Evolutionary conservation across 257 asterid genomes (phyloP).

Genomic region (Solanum commersonii): DNA sequence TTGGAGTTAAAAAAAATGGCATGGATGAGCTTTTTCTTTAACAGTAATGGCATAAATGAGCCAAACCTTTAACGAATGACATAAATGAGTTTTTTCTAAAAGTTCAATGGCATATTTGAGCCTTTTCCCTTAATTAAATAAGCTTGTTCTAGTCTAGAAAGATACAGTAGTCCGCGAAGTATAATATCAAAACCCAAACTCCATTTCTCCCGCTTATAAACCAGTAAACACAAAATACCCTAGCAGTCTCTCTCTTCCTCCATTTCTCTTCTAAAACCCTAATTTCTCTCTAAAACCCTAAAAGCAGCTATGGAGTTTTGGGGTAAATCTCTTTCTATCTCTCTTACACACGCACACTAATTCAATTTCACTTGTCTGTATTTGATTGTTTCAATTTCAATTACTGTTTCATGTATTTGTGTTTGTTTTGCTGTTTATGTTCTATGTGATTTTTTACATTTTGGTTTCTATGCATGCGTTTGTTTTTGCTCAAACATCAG

Average conservation of each 20-base stretch:
- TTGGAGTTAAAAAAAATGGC: too few relatives aligned
- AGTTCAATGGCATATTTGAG: too few relatives aligned
- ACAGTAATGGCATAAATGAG: too few relatives aligned
- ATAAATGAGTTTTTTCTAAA: too few relatives aligned
- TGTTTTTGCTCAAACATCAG: background rate
- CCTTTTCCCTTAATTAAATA: too few relatives aligned
- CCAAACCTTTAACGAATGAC: too few relatives aligned
- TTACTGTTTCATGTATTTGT: background rate
- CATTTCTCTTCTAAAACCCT: constrained; percentile 10
- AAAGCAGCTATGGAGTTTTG: constrained; percentile 48
- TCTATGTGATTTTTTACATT: background rate
- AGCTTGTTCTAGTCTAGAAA: background rate
- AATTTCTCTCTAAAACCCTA: background rate
- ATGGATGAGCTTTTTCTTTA: too few relatives aligned
- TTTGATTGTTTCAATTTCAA: background rate
- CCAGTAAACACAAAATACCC: background rate
- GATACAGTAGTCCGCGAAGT: background rate
- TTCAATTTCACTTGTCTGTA: background rate
- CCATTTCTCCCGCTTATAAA: background rate
- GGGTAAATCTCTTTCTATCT: constrained; percentile 26
- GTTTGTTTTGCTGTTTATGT: background rate
- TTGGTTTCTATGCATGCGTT: background rate
- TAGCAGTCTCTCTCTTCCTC: background rate
- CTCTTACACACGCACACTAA: background rate
- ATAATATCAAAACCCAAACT: background rate